Evolutionary conservation across 352 stramenopile species (phyloP), one percentile per base, ranked within the genome.

Genomic region (Globisporangium viniferum): DNA sequence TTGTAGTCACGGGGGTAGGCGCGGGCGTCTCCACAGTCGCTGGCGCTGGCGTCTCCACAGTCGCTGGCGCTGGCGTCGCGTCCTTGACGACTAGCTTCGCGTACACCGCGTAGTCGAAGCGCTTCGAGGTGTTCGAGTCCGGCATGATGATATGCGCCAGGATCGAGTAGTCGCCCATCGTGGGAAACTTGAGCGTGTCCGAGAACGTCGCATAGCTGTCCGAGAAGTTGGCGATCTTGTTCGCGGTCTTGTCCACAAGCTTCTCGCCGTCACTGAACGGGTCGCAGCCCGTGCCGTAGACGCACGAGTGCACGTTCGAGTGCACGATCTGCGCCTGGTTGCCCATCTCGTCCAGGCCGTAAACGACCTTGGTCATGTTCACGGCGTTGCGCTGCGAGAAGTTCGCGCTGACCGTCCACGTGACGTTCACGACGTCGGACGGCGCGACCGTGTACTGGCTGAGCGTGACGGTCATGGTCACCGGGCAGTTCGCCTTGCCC

Each of bases 101-200:
- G 68, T 86, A 88, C 31, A 88, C 79, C 14, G 69, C 79, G 59
- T 75, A 88, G 33, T 82, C 79, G 39, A 84, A 88, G 35, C 81
- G 79, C 60, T 69, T 67, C 2, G 77, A 82, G 24, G 64, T 67
- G 55, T 88, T 88, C 29, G 72, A 71, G 33, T 81, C 79, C 2
- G 81, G 77, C 69, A 88, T 76, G 59, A 89, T 84, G 59, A 89
- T 84, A 51, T 89, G 80, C 15, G 80, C 80, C n/a, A 89, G 69
- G 44, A 89, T 68, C 27, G 78, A 87, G 61, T 75, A 86, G 27
- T 69, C 46, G 9, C 80, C 80, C 9, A 66, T 60, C 7, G 49
- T 71, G 27, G 68, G 60, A 58, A 86, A 88, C 60, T 73, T 69
- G 48, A 86, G 65, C 2, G 64, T 60, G 64, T 79, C 77, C 39